Evolutionary conservation across 148 eudicot genomes (phyloP).

Genomic region (Chenopodium album): DNA sequence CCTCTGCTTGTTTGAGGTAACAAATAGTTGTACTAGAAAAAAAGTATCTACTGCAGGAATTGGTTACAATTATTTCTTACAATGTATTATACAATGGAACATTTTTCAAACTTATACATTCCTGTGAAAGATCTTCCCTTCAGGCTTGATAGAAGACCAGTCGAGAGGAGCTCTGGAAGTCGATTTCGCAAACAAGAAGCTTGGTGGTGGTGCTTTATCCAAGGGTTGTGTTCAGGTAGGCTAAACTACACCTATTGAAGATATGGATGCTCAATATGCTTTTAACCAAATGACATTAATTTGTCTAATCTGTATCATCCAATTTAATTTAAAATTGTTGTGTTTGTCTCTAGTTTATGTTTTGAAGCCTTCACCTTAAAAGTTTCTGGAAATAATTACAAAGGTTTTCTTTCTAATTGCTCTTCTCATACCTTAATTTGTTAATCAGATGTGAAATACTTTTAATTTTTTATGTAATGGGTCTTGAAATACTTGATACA

Average conservation of each 20-base stretch:
- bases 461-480: background rate
- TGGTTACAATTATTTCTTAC: background rate
- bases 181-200: constrained; percentile 90
- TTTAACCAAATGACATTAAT: background rate
- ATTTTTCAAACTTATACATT: constrained; percentile 1
- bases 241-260: constrained; percentile 7
- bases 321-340: background rate
- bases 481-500: background rate
- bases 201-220: constrained; percentile 89
- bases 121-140: constrained; percentile 46
- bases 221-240: constrained; percentile 91
- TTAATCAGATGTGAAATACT: background rate
- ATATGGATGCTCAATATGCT: background rate
- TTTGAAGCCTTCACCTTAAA: background rate
- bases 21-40: background rate
- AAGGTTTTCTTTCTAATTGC: background rate
- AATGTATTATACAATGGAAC: background rate
- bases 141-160: constrained; percentile 94
- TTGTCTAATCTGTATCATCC: background rate
- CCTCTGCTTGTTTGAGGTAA: constrained; percentile 79
- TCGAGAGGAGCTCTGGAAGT: constrained; percentile 69
- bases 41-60: background rate
- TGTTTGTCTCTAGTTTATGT: background rate
- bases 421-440: background rate
- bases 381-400: background rate